phyloP scores from a whole-genome alignment of 2,329 filamentous ascomycete genomes.

The Xylaria sp. region DNA sequence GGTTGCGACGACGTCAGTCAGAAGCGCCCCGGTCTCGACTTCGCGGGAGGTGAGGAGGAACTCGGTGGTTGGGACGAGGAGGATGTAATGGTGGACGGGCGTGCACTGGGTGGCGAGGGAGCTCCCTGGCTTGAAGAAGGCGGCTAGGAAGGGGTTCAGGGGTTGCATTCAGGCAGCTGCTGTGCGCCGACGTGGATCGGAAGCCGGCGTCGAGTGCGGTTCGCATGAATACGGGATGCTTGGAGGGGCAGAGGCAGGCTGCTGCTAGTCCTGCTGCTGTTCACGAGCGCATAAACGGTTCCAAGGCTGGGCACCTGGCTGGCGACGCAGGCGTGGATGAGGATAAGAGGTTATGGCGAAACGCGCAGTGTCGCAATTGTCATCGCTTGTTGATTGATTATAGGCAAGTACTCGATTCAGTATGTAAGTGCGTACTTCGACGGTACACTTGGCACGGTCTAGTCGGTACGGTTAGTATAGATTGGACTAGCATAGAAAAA shows the following conservation, averaged over 20 bases:
- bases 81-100: conserved; percentile 89
- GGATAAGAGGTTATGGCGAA: conserved; percentile 6
- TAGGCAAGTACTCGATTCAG: not conserved
- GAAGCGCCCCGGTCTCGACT: conserved; percentile 80
- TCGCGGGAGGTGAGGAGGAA: conserved; percentile 89
- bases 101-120: conserved; percentile 90
- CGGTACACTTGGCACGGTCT: not conserved
- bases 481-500: not conserved
- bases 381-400: conserved; percentile 9
- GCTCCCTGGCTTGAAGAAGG: conserved; percentile 90
- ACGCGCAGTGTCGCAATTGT: conserved; percentile 12
- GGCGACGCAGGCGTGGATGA: no score
- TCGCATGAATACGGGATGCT: conserved; percentile 11
- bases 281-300: conserved; percentile 6
- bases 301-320: not conserved
- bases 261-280: conserved; percentile 1
- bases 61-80: conserved; percentile 94
- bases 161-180: conserved; percentile 84
- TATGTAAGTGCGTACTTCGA: not conserved
- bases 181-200: conserved; percentile 18
- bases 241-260: conserved; percentile 1
- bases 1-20: conserved; percentile 83
- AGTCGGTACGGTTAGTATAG: not conserved
- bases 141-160: conserved; percentile 97
- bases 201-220: not conserved